Conservation (phyloP, 495 filamentous ascomycete genomes). For the Hypoxylon subgilvum region DNA sequence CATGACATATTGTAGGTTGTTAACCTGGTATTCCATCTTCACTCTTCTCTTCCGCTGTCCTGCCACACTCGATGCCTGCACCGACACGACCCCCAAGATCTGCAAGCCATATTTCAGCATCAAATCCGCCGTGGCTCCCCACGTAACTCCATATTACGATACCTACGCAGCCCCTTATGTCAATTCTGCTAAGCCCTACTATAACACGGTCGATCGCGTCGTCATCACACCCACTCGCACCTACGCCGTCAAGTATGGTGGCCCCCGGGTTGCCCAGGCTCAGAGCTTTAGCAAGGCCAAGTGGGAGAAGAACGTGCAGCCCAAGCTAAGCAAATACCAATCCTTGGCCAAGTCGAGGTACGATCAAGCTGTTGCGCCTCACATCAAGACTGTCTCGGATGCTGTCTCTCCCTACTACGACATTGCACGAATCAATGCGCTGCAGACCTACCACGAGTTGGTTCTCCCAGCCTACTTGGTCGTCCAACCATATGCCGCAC, state of each 20-base stretch:
- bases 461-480: constrained; percentile 77
- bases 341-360: constrained; percentile 68
- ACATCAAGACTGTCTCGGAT: constrained; percentile 66
- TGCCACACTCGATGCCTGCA: constrained; percentile 66
- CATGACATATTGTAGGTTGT: constrained; percentile 60
- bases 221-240: constrained; percentile 70
- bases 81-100: constrained; percentile 72
- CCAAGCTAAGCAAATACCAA: constrained; percentile 70
- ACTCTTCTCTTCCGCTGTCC: constrained; percentile 86
- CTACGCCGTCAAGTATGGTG: constrained; percentile 76
- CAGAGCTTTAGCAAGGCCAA: constrained; percentile 68
- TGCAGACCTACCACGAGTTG: constrained; percentile 71
- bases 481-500: constrained; percentile 73
- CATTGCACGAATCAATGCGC: constrained; percentile 62
- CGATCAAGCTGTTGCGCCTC: constrained; percentile 69
- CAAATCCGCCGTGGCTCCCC: constrained; percentile 71
- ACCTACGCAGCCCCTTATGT: constrained; percentile 82
- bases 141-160: constrained; percentile 86
- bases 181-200: constrained; percentile 76
- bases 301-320: constrained; percentile 79
- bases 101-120: constrained; percentile 83
- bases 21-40: constrained; percentile 83
- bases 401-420: constrained; percentile 74
- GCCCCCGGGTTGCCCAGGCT: constrained; percentile 71
- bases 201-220: constrained; percentile 65